phyloP scores from a whole-genome alignment of 192 early-diverging fungal genomes.

The Endogone sp. region DNA sequence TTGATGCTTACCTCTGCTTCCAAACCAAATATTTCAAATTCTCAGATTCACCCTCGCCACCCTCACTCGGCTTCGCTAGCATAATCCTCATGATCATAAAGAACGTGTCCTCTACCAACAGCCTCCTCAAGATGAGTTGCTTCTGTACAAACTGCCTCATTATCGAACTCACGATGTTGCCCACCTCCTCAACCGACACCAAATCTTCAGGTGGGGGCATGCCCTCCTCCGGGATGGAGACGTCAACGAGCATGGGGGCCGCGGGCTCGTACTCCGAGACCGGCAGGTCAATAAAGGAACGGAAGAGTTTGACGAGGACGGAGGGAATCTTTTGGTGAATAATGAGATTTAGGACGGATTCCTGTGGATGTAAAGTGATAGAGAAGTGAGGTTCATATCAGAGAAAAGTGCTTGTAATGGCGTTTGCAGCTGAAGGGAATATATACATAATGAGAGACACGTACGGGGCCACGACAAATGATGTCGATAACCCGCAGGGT shows the following conservation, averaged over 20 bases:
- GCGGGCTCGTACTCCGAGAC: slow-evolving; percentile 1
- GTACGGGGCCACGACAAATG: slow-evolving; percentile 44
- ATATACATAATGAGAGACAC: slow-evolving; percentile 12
- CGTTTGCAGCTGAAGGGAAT: too few relatives aligned
- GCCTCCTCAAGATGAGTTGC: slow-evolving; percentile 18
- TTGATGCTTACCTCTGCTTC: not conserved
- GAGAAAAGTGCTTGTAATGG: too few relatives aligned
- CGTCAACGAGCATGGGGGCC: not conserved
- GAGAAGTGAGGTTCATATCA: not conserved
- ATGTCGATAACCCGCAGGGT: slow-evolving; percentile 39
- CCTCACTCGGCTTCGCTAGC: slow-evolving; percentile 12
- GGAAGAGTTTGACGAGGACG: slow-evolving; percentile 31
- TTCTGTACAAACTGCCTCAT: slow-evolving; percentile 29
- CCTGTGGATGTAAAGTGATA: slow-evolving; percentile 15
- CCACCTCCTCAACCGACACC: slow-evolving; percentile 16
- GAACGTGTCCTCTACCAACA: slow-evolving; percentile 34
- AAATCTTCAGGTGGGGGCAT: slow-evolving; percentile 3
- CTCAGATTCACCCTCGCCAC: slow-evolving; percentile 13
- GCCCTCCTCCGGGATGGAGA: not conserved
- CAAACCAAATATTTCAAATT: slow-evolving; percentile 13
- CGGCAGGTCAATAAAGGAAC: slow-evolving; percentile 36
- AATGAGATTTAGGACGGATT: slow-evolving; percentile 30
- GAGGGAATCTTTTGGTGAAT: slow-evolving; percentile 32
- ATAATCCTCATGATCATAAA: slow-evolving; percentile 31
- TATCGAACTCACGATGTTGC: slow-evolving; percentile 27